A percentile compares a stretch with the other conserved stretches of the same genome.
These are phyloP conservation scores for Fusarium multiceps DNA, from an alignment of 2,329 filamentous ascomycete species.

Conservation along the genomic window DNA sequence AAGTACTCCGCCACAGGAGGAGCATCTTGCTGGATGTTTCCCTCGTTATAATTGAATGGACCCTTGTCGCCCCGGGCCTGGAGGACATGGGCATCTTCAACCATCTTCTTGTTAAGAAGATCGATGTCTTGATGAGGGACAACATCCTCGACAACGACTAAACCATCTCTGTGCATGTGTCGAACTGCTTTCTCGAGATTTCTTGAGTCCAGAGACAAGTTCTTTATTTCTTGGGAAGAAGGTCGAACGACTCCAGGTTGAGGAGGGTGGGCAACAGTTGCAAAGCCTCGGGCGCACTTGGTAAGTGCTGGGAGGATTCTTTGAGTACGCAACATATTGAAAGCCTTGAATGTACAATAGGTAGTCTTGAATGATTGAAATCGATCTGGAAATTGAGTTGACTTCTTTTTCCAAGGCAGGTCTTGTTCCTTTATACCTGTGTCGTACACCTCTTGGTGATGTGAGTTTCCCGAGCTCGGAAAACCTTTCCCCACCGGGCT, in stretches of 20 bases:
- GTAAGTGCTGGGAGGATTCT: conserved; percentile 4
- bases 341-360: not conserved
- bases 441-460: not conserved
- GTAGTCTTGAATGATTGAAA: rapidly evolving
- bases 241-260: conserved; percentile 47
- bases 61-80: conserved; percentile 63
- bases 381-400: not conserved
- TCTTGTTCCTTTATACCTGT: conserved; percentile 34
- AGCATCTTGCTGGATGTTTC: conserved; percentile 71
- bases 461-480: conserved; percentile 45
- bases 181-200: conserved; percentile 68
- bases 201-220: conserved; percentile 53
- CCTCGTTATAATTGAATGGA: conserved; percentile 72
- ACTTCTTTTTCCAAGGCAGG: not conserved
- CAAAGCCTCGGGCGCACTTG: conserved; percentile 21
- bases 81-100: conserved; percentile 64
- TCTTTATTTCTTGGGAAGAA: conserved; percentile 55
- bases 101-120: conserved; percentile 68
- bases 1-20: conserved; percentile 63
- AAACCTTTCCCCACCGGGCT: conserved; percentile 32
- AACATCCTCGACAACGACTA: conserved; percentile 66
- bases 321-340: conserved; percentile 25
- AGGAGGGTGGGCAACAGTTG: conserved; percentile 2
- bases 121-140: conserved; percentile 64
- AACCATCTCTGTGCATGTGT: conserved; percentile 63